These are phyloP conservation scores for Annulohypoxylon maeteangense DNA, from an alignment of 495 filamentous ascomycete species.

Conservation along the genomic window DNA sequence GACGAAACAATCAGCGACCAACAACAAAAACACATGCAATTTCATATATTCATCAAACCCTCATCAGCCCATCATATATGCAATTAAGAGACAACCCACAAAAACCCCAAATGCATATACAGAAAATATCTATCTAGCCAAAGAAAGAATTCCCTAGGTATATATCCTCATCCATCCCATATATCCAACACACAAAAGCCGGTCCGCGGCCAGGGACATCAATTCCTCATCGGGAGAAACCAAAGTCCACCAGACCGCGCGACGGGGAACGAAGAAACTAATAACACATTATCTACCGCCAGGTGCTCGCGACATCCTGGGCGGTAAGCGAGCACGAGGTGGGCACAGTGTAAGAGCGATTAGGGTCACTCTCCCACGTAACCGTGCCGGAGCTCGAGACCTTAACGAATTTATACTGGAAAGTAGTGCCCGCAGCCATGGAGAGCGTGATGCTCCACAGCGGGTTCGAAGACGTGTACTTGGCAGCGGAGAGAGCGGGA, in stretches of 20 bases:
- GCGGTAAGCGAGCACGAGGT: slow-evolving; percentile 48
- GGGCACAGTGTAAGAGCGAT: slow-evolving; percentile 64
- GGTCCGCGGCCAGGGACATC: too few species aligned
- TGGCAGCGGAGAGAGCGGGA: slow-evolving; percentile 56
- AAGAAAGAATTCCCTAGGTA: slow-evolving; percentile 2
- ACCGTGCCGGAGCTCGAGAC: slow-evolving; percentile 59
- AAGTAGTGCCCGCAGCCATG: slow-evolving; percentile 57
- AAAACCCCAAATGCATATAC: neutral
- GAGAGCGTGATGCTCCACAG: slow-evolving; percentile 59
- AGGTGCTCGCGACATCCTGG: slow-evolving; percentile 19
- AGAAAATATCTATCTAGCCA: slow-evolving; percentile 3
- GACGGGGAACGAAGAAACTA: neutral
- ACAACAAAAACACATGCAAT: neutral
- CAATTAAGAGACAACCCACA: slow-evolving; percentile 1
- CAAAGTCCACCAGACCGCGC: neutral
- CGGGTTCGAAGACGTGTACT: slow-evolving; percentile 60
- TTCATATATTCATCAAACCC: neutral
- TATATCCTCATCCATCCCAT: too few species aligned
- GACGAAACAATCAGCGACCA: neutral
- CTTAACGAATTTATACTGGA: slow-evolving; percentile 72
- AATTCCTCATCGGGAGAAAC: too few species aligned
- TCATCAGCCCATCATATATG: slow-evolving; percentile 7
- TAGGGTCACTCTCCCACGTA: slow-evolving; percentile 67
- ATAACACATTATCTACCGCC: slow-evolving; percentile 22
- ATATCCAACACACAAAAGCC: neutral